Conservation (phyloP, 2,329 filamentous ascomycete genomes). For the Teratosphaeria epicoccoides region DNA sequence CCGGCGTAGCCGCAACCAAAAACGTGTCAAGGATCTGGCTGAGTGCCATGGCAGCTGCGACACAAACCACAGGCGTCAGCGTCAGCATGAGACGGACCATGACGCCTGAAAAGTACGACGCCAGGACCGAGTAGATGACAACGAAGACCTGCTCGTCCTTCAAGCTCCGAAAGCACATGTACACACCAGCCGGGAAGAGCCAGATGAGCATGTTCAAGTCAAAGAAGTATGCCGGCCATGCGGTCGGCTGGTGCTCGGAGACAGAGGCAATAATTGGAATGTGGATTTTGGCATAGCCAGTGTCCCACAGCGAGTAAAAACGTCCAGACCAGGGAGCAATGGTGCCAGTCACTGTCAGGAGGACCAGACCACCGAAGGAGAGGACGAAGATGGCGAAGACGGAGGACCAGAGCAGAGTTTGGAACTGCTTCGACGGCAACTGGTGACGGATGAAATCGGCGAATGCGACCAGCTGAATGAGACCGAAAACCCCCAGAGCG, state of each 20-base stretch:
- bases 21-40: constrained; percentile 86
- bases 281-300: constrained; percentile 95
- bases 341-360: constrained; percentile 74
- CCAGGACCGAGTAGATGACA: constrained; percentile 91
- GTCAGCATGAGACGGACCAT: constrained; percentile 99
- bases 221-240: constrained; percentile 99
- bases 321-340: constrained; percentile 97
- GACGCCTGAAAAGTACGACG: constrained; percentile 96
- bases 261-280: constrained; percentile 99
- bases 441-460: constrained; percentile 84
- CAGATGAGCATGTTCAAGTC: constrained; percentile 97
- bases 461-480: constrained; percentile 86
- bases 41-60: constrained; percentile 77
- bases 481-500: constrained; percentile 90
- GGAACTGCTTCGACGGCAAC: constrained; percentile 85
- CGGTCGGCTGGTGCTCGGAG: constrained; percentile 96
- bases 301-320: constrained; percentile 99
- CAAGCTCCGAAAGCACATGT: constrained; percentile 91
- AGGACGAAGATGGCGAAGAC: constrained; percentile 65
- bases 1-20: constrained; percentile 55
- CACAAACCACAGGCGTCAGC: constrained; percentile 89
- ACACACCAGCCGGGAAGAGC: constrained; percentile 97
- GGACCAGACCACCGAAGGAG: constrained; percentile 63
- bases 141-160: constrained; percentile 96
- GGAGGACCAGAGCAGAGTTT: constrained; percentile 70